These are phyloP conservation scores for Skeletonema potamos DNA, from an alignment of 108 stramenopile genomes.

Conservation along the genomic window DNA sequence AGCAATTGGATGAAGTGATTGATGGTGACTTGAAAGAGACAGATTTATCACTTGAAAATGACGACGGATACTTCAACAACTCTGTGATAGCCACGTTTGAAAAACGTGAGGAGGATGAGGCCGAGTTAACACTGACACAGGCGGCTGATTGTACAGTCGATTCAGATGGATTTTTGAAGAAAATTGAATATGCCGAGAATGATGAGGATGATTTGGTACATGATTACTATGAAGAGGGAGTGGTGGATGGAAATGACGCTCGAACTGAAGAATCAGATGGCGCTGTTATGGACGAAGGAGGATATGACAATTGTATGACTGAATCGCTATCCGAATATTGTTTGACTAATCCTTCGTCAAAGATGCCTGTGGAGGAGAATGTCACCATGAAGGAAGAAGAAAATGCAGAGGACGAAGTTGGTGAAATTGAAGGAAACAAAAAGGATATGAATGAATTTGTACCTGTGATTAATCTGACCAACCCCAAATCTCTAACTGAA, in stretches of 20 bases:
- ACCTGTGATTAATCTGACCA: not conserved
- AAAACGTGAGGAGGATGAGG: not conserved
- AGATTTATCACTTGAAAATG: not conserved
- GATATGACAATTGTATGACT: no score
- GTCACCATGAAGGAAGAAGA: not conserved
- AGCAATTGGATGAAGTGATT: not conserved
- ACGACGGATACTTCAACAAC: not conserved
- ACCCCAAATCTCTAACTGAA: not conserved
- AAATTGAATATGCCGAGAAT: not conserved
- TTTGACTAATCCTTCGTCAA: not conserved
- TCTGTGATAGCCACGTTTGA: not conserved
- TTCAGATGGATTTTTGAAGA: not conserved
- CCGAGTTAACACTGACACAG: not conserved
- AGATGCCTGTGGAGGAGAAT: not conserved
- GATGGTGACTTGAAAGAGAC: not conserved
- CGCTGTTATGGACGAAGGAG: not conserved
- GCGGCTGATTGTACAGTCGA: not conserved
- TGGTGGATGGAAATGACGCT: not conserved
- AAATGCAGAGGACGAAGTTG: not conserved
- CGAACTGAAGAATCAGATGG: not conserved
- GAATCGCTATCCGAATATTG: not conserved
- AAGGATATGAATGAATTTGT: not conserved
- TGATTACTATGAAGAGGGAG: not conserved
- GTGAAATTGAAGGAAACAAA: not conserved
- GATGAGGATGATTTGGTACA: not conserved